Base-by-base conservation (phyloP, 805 yeast genomes). In the Hanseniaspora singularis region DNA sequence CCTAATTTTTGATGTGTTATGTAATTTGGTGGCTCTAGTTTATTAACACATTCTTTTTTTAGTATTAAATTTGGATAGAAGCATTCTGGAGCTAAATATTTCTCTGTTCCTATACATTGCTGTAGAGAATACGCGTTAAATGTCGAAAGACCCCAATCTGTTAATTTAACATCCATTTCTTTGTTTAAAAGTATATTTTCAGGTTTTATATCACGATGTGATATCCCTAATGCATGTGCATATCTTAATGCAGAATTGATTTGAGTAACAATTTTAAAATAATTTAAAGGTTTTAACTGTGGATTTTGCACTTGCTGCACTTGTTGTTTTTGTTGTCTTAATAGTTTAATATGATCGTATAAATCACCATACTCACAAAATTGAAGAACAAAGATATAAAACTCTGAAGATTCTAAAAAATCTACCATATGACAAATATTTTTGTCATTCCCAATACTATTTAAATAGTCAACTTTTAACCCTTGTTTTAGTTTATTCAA, bases 31-130 rank as follows among this genome's bases (percentile, higher is more conserved):
- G 55, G 43, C 16, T 30, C 27, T 16, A 36, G 31, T 8, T 16
- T 36, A 6, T 40, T 49, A 27, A 40, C 49, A 27, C 3, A 42
- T 30, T 12, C 44, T 12, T 37, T 54, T 58, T 38, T 58, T 57
- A 56, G 81, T 83, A 48, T 42, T 10, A 18, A 48, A 1, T 38
- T 24, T 0, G 50, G 51, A 26, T 50, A 46, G 56, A 83, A 78
- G 42, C 87, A 71, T 62, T 87, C 96, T 3, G 96, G 96, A 1
- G 95, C 94, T 85, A 88, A 81, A 62, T 86, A 87, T 52, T 89
- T 74, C 61, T 85, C 95, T 20, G 88, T 79, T 24, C 96, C 96
- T 51, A 85, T 59, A 31, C 63, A 57, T 24, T 44, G 48, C 20
- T 44, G 48, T 18, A 37, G 19, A 15, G 61, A 58, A 27, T 64